These are phyloP conservation scores for Talaromyces sp. DNA, from an alignment of 2,329 filamentous ascomycete genomes.

Conservation along the genomic window DNA sequence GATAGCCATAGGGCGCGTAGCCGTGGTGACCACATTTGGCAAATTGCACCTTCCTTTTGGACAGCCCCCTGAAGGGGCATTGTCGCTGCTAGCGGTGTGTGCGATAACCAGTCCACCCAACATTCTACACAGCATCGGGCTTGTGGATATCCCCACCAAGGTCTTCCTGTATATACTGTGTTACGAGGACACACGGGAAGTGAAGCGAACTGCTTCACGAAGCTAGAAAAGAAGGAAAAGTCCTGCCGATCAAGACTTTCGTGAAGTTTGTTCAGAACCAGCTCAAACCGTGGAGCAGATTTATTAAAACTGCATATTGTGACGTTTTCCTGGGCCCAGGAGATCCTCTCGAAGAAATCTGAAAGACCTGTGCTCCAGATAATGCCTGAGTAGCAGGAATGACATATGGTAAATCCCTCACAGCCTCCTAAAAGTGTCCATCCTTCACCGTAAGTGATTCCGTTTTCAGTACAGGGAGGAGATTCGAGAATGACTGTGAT, in stretches of 20 bases:
- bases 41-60: not conserved
- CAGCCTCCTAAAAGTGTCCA: not conserved
- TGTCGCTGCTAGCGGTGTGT: not conserved
- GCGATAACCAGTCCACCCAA: not conserved
- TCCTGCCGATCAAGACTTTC: not conserved
- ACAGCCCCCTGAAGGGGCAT: not conserved
- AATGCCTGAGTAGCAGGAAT: not conserved
- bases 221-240: not conserved
- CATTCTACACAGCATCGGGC: not conserved
- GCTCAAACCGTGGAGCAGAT: not conserved
- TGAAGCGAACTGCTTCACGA: not conserved
- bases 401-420: not conserved
- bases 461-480: not conserved
- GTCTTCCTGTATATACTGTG: not conserved
- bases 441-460: not conserved
- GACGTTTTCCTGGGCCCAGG: not conserved
- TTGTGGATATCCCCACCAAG: not conserved
- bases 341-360: not conserved
- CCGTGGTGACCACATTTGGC: not conserved
- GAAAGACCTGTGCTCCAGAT: not conserved
- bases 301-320: not conserved
- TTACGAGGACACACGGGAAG: not conserved
- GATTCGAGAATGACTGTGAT: not conserved
- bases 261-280: not conserved
- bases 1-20: not conserved